Base-by-base conservation (phyloP, 805 yeast species). In the Wickerhamomyces chambardii region DNA sequence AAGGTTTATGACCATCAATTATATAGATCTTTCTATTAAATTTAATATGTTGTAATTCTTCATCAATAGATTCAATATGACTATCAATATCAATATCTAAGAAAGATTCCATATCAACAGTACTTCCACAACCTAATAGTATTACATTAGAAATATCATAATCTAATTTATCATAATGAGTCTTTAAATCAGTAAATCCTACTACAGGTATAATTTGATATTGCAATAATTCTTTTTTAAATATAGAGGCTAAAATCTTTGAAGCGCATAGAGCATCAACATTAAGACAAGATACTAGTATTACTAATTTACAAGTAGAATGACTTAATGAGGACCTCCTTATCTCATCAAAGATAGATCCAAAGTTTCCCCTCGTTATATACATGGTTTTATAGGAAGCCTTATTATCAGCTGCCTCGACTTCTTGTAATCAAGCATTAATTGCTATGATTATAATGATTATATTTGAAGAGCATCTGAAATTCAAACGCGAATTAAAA, bases 191-290 rank as follows among this genome's bases (percentile, higher is more conserved):
- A 10, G 78, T 59, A 51, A 86, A 90, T 1, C 99, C 99, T 15
- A 85, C 87, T 10, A 92, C 90, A 1, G 99, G 98, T 10, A 86
- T 77, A 35, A 87, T 64, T 56, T 90, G 95, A 53, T 79, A 84
- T 42, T 87, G 94, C 14, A 92, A 76, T 48, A 90, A 67, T 46
- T 85, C 90, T 43, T 81, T 78, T 58, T 85, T 81, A 43, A 92
- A 66, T 32, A 85, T 62, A 28, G 68, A 56, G 15, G 87, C 68
- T 17, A 92, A 62, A 50, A 87, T 82, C 51, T 77, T 80, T 22
- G 95, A 77, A 0, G 95, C 84, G 62, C 97, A 90, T 14, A 92
- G 63, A 29, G 97, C 86, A 60, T 92, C 99, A 21, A 92, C 79
- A 55, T 82, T 84, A 43, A 90, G 64, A 58, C 96, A 85, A 4